Percentiles rank a stretch among this genome's conserved stretches.
These are phyloP conservation scores for Amanita inopinata DNA, from an alignment of 768 basidiomycete genomes.

Conservation along the genomic window DNA sequence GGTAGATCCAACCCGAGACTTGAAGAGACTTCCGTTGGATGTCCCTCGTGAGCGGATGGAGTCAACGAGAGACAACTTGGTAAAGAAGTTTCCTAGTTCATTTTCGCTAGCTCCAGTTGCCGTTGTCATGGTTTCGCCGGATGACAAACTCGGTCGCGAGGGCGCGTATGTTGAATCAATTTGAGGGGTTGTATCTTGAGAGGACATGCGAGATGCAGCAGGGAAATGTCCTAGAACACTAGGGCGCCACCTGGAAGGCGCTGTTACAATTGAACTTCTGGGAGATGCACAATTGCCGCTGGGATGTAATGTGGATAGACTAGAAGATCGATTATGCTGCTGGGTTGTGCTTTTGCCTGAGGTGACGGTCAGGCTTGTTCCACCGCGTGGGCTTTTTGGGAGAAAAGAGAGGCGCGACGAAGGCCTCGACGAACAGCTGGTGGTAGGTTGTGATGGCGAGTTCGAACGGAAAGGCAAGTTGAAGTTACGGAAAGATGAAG, in stretches of 20 bases:
- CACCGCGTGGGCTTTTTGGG: slow-evolving; percentile 23
- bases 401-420: slow-evolving; percentile 38
- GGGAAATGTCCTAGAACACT: slow-evolving; percentile 58
- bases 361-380: slow-evolving; percentile 19
- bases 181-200: slow-evolving; percentile 33
- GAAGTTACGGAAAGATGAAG: slow-evolving; percentile 31
- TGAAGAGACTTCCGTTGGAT: slow-evolving; percentile 24
- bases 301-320: slow-evolving; percentile 33
- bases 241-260: slow-evolving; percentile 48
- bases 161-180: slow-evolving; percentile 27
- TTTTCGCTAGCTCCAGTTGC: slow-evolving; percentile 41
- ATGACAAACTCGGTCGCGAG: slow-evolving; percentile 53
- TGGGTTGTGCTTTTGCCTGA: slow-evolving; percentile 17
- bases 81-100: slow-evolving; percentile 31
- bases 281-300: slow-evolving; percentile 14
- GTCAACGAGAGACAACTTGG: slow-evolving; percentile 30
- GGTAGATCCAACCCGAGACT: slow-evolving; percentile 19
- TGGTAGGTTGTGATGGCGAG: slow-evolving; percentile 23
- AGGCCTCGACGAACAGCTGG: slow-evolving; percentile 24
- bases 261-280: slow-evolving; percentile 12
- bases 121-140: slow-evolving; percentile 44
- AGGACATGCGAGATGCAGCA: slow-evolving; percentile 28
- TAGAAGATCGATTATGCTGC: slow-evolving; percentile 39
- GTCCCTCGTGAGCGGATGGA: slow-evolving; percentile 28
- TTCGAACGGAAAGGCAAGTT: slow-evolving; percentile 36